Percentiles rank a stretch among this genome's conserved stretches.
These are phyloP conservation scores for Raffaelea arxii DNA, from an alignment of 2,329 filamentous ascomycete species.

Conservation along the genomic window DNA sequence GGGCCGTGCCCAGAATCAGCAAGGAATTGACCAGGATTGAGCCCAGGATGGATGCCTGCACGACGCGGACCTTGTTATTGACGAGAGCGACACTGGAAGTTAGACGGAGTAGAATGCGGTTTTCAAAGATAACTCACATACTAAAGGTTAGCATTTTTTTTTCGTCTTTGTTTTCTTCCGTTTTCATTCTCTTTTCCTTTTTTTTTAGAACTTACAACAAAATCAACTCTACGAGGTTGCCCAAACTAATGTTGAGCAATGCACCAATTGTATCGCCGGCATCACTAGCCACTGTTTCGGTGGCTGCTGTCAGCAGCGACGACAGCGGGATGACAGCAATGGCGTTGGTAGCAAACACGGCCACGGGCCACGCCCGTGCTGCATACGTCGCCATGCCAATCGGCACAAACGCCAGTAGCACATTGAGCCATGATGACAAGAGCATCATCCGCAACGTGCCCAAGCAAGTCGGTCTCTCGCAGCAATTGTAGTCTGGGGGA, in stretches of 20 bases:
- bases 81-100: slow-evolving; percentile 52
- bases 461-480: too few relatives aligned
- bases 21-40: slow-evolving; percentile 92
- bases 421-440: slow-evolving; percentile 66
- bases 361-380: too few relatives aligned
- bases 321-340: slow-evolving; percentile 67
- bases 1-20: slow-evolving; percentile 74
- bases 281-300: slow-evolving; percentile 56
- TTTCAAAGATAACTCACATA: too few relatives aligned
- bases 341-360: too few relatives aligned
- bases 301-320: slow-evolving; percentile 61
- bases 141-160: slow-evolving; percentile 33
- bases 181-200: too few relatives aligned
- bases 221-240: slow-evolving; percentile 69
- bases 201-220: slow-evolving; percentile 61
- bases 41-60: slow-evolving; percentile 96
- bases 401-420: slow-evolving; percentile 70
- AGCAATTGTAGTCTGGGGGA: too few relatives aligned
- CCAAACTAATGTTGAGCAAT: slow-evolving; percentile 42
- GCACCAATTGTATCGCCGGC: slow-evolving; percentile 9
- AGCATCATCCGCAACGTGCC: slow-evolving; percentile 33
- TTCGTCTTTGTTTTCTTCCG: too few relatives aligned
- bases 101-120: too few relatives aligned
- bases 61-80: slow-evolving; percentile 81
- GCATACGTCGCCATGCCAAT: slow-evolving; percentile 60